phyloP scores from a whole-genome alignment of 208 protist genomes.

The Trypanosoma scelopori region DNA sequence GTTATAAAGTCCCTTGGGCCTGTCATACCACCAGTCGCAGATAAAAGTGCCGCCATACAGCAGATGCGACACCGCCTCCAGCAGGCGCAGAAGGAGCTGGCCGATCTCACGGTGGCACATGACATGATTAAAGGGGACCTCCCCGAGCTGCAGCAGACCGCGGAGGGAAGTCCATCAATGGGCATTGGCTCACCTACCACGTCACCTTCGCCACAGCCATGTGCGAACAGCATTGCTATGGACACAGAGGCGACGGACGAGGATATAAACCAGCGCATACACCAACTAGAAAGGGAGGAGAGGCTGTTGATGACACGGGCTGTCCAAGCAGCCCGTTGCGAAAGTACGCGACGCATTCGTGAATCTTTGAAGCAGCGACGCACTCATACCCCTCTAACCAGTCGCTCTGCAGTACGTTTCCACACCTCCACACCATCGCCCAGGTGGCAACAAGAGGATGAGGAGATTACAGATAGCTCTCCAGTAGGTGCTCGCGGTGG shows the following conservation, averaged over 20 bases:
- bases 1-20: conserved; percentile 28
- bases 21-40: conserved; percentile 14
- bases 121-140: conserved; percentile 80
- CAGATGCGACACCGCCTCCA: conserved; percentile 41
- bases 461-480: conserved; percentile 6
- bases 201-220: conserved; percentile 52
- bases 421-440: conserved; percentile 4
- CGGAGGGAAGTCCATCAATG: not conserved
- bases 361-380: conserved; percentile 47
- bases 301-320: conserved; percentile 52
- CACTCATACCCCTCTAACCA: conserved; percentile 24
- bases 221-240: conserved; percentile 12
- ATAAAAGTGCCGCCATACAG: conserved; percentile 19
- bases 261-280: conserved; percentile 62
- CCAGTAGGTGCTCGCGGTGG: not conserved
- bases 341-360: conserved; percentile 68
- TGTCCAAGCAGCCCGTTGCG: conserved; percentile 45
- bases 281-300: conserved; percentile 62
- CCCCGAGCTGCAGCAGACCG: conserved; percentile 9
- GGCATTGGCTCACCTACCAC: conserved; percentile 20
- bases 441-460: not conserved
- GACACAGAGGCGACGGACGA: conserved; percentile 38
- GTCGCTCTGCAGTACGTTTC: conserved; percentile 12
- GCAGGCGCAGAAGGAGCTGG: conserved; percentile 46
- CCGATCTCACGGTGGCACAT: conserved; percentile 68